A percentile compares a stretch with the other conserved stretches of the same genome.
Conservation (phyloP, 2,329 filamentous ascomycete genomes). For the Tolypocladium capitatum region DNA sequence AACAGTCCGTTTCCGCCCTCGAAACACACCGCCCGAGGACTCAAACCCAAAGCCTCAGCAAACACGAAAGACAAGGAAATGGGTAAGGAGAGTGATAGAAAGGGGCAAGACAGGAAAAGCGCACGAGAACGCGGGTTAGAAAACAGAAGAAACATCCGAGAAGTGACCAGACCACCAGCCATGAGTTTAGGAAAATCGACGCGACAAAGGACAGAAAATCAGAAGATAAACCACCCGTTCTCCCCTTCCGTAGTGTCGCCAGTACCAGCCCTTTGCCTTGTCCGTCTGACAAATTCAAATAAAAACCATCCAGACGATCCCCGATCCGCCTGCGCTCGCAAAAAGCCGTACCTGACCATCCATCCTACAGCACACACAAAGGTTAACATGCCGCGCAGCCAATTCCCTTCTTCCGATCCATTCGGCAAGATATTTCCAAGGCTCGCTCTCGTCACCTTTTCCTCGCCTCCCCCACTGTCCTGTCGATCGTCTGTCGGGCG, state of each 20-base stretch:
- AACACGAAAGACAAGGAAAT: not conserved
- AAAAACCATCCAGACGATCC: not conserved
- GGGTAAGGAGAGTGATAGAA: slow-evolving; percentile 1
- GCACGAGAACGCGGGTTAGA: not conserved
- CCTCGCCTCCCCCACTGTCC: not conserved
- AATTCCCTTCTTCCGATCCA: not conserved
- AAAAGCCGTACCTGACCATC: not conserved
- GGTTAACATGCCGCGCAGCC: not conserved
- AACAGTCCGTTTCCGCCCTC: not conserved
- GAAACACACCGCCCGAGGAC: not conserved
- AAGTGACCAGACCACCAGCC: not conserved
- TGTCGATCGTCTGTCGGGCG: not conserved
- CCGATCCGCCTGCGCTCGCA: not conserved
- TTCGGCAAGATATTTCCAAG: slow-evolving; percentile 2
- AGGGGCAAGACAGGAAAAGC: not conserved
- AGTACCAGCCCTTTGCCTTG: not conserved
- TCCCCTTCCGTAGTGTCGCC: not conserved
- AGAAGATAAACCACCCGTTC: slow-evolving; percentile 1
- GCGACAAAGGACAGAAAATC: slow-evolving; percentile 3
- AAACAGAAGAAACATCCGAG: not conserved
- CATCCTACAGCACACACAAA: not conserved
- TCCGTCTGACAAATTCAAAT: not conserved
- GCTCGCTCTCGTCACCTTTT: not conserved
- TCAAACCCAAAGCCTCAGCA: not conserved
- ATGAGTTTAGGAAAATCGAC: not conserved